Conservation (phyloP, 352 stramenopile species). For the Globisporangium nagaii region DNA sequence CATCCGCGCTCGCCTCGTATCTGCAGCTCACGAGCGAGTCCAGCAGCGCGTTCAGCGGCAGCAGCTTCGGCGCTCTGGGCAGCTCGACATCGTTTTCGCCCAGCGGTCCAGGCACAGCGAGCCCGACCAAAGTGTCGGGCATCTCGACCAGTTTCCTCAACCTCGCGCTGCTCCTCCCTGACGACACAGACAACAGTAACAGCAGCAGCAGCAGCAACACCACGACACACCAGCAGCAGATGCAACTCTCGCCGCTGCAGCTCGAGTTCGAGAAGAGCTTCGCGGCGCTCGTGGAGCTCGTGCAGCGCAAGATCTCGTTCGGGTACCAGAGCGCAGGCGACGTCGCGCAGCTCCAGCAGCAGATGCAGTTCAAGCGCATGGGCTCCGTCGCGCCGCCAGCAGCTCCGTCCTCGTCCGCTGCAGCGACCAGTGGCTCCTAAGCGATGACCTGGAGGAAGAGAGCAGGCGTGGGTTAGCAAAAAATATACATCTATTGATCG, state of each 20-base stretch:
- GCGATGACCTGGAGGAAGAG: too few relatives aligned
- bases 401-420: background rate
- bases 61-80: background rate
- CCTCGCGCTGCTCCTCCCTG: background rate
- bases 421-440: background rate
- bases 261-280: slow-evolving; percentile 71
- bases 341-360: slow-evolving; percentile 23
- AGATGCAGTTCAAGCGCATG: slow-evolving; percentile 18
- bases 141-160: background rate
- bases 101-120: background rate
- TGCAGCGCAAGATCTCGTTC: slow-evolving; percentile 33
- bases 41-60: background rate
- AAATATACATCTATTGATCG: slow-evolving; percentile 13
- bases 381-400: background rate
- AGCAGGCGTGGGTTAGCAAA: too few relatives aligned
- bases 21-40: background rate
- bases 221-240: too few relatives aligned
- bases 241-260: slow-evolving; percentile 48
- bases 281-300: slow-evolving; percentile 33
- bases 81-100: background rate
- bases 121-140: background rate
- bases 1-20: background rate
- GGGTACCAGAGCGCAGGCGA: slow-evolving; percentile 15
- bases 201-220: background rate
- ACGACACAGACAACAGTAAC: background rate